Evolutionary conservation across 2,329 filamentous ascomycete genomes (phyloP).

Genomic region (Beauveria caledonica): DNA sequence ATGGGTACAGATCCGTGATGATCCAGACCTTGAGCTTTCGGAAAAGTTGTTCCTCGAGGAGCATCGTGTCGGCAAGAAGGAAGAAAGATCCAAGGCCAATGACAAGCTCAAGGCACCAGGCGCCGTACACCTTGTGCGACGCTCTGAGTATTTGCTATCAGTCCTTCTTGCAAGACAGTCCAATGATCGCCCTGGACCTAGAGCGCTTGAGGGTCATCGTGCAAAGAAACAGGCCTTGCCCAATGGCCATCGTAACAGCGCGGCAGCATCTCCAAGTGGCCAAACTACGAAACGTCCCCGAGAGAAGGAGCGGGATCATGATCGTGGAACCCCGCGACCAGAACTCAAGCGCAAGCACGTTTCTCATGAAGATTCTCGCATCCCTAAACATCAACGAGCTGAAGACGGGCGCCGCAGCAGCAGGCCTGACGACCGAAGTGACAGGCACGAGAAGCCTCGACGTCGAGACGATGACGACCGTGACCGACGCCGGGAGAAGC

Average conservation of each 20-base stretch:
- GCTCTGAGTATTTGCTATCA: constrained; percentile 91
- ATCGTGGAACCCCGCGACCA: constrained; percentile 41
- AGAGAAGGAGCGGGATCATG: constrained; percentile 42
- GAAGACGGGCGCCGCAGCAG: constrained; percentile 32
- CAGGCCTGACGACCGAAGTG: constrained; percentile 29
- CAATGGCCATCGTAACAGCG: constrained; percentile 54
- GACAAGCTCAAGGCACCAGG: constrained; percentile 84
- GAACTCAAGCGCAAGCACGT: constrained; percentile 56
- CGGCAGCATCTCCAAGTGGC: constrained; percentile 65
- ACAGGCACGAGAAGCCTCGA: constrained; percentile 24
- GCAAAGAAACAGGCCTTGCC: constrained; percentile 65
- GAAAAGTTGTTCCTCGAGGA: constrained; percentile 97
- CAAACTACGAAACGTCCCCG: constrained; percentile 35
- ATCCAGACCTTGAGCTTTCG: constrained; percentile 71
- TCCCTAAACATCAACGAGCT: constrained; percentile 33
- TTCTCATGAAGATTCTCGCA: constrained; percentile 34
- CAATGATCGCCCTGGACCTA: constrained; percentile 65
- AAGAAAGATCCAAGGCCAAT: constrained; percentile 72
- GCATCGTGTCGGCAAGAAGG: constrained; percentile 96
- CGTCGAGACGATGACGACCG: constrained; percentile 23
- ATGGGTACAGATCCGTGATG: constrained; percentile 90
- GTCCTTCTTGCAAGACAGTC: constrained; percentile 82
- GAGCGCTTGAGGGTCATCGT: constrained; percentile 81
- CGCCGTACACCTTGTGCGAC: constrained; percentile 92
- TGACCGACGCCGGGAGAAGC: constrained; percentile 14